phyloP scores from a whole-genome alignment of 2,329 filamentous ascomycete genomes.

The Endocalyx cinctus region DNA sequence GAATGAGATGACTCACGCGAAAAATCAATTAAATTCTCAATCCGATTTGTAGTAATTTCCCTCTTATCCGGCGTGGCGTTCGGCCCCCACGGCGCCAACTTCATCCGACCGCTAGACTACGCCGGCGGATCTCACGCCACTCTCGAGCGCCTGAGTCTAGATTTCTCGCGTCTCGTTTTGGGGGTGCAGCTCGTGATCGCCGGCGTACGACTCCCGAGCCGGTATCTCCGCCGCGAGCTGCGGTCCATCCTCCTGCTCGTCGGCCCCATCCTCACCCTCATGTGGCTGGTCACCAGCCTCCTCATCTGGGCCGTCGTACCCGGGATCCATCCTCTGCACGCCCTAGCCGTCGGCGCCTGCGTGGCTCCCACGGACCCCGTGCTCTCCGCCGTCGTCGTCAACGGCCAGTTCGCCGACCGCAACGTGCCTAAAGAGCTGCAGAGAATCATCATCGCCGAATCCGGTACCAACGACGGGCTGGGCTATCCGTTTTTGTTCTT shows the following conservation, averaged over 20 bases:
- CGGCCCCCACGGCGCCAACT: slow-evolving; percentile 2
- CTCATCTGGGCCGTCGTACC: slow-evolving; percentile 2
- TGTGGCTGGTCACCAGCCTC: slow-evolving; percentile 61
- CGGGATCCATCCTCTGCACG: slow-evolving; percentile 40
- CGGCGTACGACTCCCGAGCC: slow-evolving; percentile 62
- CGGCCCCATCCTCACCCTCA: slow-evolving; percentile 62
- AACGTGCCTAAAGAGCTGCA: slow-evolving; percentile 64
- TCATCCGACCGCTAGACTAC: background rate
- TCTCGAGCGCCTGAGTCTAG: slow-evolving; percentile 21
- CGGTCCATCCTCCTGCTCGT: slow-evolving; percentile 50
- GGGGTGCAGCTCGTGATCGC: slow-evolving; percentile 72
- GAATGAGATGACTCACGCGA: too few species aligned
- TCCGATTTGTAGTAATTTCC: slow-evolving; percentile 4
- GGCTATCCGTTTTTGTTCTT: slow-evolving; percentile 68
- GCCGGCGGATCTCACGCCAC: background rate
- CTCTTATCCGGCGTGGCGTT: slow-evolving; percentile 3
- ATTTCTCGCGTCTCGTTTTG: slow-evolving; percentile 67
- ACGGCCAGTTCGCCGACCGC: slow-evolving; percentile 50
- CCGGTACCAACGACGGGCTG: slow-evolving; percentile 65
- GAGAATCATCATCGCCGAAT: slow-evolving; percentile 59
- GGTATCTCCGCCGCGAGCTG: slow-evolving; percentile 17
- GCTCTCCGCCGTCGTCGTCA: slow-evolving; percentile 57
- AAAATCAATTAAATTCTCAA: too few species aligned
- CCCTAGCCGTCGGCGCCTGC: slow-evolving; percentile 61
- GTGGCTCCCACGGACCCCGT: slow-evolving; percentile 69